Conservation (phyloP, 108 stramenopile species). For the Halocafeteria seosinensis region DNA sequence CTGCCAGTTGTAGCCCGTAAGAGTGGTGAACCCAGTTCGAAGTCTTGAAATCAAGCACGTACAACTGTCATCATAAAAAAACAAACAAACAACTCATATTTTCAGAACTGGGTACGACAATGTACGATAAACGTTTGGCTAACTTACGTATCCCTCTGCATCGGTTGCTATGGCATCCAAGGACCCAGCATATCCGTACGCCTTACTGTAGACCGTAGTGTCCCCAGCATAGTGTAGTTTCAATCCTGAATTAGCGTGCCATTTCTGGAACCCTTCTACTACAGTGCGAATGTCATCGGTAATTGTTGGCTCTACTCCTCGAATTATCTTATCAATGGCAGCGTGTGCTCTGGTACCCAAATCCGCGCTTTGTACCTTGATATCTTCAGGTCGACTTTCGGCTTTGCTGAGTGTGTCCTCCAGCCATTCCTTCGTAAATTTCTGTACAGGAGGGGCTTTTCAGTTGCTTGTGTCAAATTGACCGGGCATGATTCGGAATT, state of each 20-base stretch:
- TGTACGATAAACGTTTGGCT: too few species aligned
- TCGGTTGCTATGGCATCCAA: background rate
- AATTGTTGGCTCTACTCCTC: background rate
- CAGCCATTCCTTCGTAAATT: background rate
- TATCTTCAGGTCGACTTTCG: background rate
- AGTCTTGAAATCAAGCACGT: background rate
- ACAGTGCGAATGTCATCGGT: background rate
- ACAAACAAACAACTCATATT: too few species aligned
- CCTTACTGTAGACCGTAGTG: background rate
- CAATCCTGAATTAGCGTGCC: background rate
- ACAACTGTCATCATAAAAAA: too few species aligned
- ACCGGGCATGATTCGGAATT: too few species aligned
- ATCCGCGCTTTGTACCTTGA: background rate
- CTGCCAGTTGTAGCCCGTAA: slow-evolving; percentile 1
- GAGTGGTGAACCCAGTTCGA: background rate
- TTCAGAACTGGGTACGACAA: too few species aligned
- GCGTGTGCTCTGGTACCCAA: background rate
- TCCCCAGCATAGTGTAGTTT: background rate
- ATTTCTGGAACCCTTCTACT: background rate
- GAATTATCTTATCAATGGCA: background rate
- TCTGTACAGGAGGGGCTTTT: background rate
- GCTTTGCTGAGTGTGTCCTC: background rate
- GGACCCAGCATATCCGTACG: background rate
- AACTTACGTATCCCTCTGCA: background rate
- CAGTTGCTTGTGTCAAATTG: background rate